Evolutionary conservation across 2,329 filamentous ascomycete species (phyloP), one percentile per base, ranked within the genome.

Genomic region (Periconia digitata): DNA sequence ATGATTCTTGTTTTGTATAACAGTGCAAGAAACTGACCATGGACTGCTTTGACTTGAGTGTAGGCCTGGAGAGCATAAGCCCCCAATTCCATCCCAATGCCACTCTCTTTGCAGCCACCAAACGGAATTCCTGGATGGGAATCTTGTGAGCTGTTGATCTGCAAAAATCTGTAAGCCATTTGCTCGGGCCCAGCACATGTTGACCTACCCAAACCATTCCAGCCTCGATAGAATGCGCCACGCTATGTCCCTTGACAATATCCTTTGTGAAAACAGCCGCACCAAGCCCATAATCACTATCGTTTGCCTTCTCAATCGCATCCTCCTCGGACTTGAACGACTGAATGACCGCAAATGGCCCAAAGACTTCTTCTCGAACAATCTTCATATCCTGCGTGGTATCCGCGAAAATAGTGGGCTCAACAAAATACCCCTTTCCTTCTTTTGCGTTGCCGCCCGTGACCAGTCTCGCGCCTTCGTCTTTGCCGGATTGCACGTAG

Each of bases 261-360:
- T 82, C 77, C 37, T 70, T 73, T 0, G 74, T 77, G 75, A 76
- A 81, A 3, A 81, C 76, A 13, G 75, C 78, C 8, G 75, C 75
- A 16, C 76, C 79, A 3, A 82, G 72, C 22, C 79, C 78, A 27
- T 71, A 70, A 32, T 72, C 68, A 18, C 68, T 72, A 47, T 70
- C 68, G 60, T 81, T 80, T 15, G 69, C 45, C 63, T 66, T 58
- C 65, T 68, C 10, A 71, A 70, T 21, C 76, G 74, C 68, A 79
- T 54, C 53, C n/a, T 49, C 50, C 49, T 87, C 84, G 18, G 77
- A 72, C 0, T 70, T 71, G 82, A 83, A 87, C 18, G 74, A 76
- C 41, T 85, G 58, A n/a, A 86, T 68, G 0, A 84, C 83, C 2
- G 86, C 74, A 21, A 87, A 80, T 0, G 85, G 85, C 0, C 55